Base-by-base conservation (phyloP, 2,329 filamentous ascomycete species). In the Bipolaris victoriae region DNA sequence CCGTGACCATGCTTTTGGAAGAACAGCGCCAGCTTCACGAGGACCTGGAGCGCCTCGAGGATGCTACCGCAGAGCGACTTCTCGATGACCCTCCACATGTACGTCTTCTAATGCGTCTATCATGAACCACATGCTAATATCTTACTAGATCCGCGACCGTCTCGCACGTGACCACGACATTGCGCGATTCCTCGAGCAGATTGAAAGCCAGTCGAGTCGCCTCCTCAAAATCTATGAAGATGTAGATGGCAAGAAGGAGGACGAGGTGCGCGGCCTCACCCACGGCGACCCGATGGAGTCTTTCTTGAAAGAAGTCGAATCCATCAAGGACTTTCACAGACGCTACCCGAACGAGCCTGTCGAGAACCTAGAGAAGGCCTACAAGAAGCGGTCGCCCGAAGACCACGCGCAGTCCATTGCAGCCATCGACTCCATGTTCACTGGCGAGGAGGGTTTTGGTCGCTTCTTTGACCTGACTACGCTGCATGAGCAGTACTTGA, bases 21-120 rank as follows among this genome's bases (percentile, higher is more conserved):
- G 93, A 98, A 69, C 90, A 98, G 79, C 87, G 95, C 69, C 92
- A 91, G 71, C 86, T 97, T 69, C 93, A 97, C 70, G 95, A 99
- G 85, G 95, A 99, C 79, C 82, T 99, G 49, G 95, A 99, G 83
- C 89, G 95, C 63, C 85, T 99, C 58, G 95, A 99, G 79, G 92
- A 97, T 77, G 95, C 91, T 52, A 90, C 97, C 70, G 90, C 91
- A 52, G 93, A 98, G 79, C 90, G 93, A 71, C 86, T 96, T 59
- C 84, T 88, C 61, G 92, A 97, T 65, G 92, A 98, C 64, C 93
- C 94, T 44, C 91, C 90, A 78, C 90, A 94, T 77, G 91, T 93
- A 81, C 77, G 88, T 35, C 7, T 40, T 16, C 20, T 18, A 11
- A 37, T 18, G 22, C 24, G 39, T 52, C 37, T 40, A 35, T 55